phyloP scores from a whole-genome alignment of 1,139 yeast species.

The Diutina mesorugosa region DNA sequence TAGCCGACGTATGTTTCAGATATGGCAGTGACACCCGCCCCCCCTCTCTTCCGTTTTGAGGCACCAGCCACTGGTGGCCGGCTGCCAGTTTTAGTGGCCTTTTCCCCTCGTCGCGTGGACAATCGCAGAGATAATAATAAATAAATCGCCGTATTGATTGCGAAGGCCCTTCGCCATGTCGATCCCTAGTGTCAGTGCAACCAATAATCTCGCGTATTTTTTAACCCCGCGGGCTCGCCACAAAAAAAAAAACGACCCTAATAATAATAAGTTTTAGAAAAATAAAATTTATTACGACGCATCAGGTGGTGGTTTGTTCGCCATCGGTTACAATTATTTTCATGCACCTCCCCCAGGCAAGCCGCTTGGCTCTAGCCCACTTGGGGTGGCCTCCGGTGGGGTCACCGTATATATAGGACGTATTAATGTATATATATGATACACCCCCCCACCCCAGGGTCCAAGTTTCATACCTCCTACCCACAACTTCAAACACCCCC shows the following conservation, averaged over 20 bases:
- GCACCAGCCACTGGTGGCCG: too few species aligned
- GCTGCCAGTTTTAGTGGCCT: too few species aligned
- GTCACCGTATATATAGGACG: background rate
- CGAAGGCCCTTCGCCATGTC: background rate
- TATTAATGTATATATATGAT: too few species aligned
- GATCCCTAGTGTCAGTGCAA: background rate
- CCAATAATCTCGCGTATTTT: background rate
- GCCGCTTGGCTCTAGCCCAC: background rate
- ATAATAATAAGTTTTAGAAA: too few species aligned
- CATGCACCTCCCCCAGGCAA: background rate
- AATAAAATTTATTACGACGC: background rate
- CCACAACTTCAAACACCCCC: too few species aligned
- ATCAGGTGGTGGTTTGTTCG: background rate
- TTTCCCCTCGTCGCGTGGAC: too few species aligned
- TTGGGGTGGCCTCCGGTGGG: background rate
- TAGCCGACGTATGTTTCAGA: too few species aligned
- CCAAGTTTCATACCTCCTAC: too few species aligned
- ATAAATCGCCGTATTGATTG: background rate
- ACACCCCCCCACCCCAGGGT: background rate
- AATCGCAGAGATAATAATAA: too few species aligned
- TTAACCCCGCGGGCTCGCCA: background rate
- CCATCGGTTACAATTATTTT: background rate
- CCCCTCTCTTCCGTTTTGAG: too few species aligned
- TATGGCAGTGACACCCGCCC: too few species aligned
- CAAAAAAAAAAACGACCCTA: background rate